Evolutionary conservation across 2,329 filamentous ascomycete species (phyloP), one percentile per base, ranked within the genome.

Genomic region (Hypomyces rosellus): DNA sequence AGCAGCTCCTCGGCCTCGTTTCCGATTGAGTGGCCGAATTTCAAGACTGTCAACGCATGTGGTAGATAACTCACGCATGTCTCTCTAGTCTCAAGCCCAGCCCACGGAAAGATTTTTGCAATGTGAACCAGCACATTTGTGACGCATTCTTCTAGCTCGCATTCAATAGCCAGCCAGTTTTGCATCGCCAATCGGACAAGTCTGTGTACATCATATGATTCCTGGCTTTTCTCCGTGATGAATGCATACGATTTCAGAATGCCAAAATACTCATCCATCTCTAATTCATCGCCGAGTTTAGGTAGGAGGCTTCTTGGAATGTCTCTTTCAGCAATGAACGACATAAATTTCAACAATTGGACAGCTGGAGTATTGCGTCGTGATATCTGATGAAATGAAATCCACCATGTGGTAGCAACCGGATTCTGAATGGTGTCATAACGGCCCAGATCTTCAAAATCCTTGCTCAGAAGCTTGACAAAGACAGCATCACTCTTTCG

Each of bases 341-440:
- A 61, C 15, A 68, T 61, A 18, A 63, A 66, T 18, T 50, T 55
- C 0, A 68, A 54, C 41, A 62, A 67, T 5, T 61, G 9, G 13
- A 55, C 58, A 1, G 66, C 65, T 1, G 63, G 55, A 3, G 53
- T 49, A 6, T 59, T 34, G 16, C 63, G 34, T 18, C 50, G 39
- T 3, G 30, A 50, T 7, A 69, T 65, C 2, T 67, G 57, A 0
- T 54, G 9, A 45, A 69, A 70, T 1, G 66, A 67, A 5, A 69
- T 63, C 4, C 65, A 53, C 66, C 62, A 69, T 1, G 65, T 69
- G 3, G 57, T 62, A 3, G 60, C 59, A 1, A 69, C 51, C 1
- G 64, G 57, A 40, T 68, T 68, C 11, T 45, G n/a, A 1, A 51
- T 58, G 3, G 30, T 46, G 4, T 50, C 41, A 44, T 68, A 66